These are phyloP conservation scores for Chrysosphaeria jannelii DNA, from an alignment of 2,329 filamentous ascomycete genomes.

Conservation along the genomic window DNA sequence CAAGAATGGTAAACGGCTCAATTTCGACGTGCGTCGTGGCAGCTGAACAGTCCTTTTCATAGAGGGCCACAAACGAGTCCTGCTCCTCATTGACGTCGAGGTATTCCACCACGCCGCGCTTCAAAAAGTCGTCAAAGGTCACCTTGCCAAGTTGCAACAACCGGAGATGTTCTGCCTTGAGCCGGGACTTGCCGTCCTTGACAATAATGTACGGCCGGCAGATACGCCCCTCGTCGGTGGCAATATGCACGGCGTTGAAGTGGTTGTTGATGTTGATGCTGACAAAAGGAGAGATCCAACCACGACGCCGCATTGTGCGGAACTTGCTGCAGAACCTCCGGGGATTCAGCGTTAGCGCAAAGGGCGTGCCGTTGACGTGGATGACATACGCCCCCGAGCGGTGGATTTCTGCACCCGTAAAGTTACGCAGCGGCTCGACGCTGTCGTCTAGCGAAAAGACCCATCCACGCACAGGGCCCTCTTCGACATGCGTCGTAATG, in stretches of 20 bases:
- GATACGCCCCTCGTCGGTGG: constrained; percentile 88
- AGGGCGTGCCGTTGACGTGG: constrained; percentile 83
- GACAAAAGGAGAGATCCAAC: constrained; percentile 83
- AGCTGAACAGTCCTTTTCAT: constrained; percentile 55
- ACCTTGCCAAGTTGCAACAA: constrained; percentile 57
- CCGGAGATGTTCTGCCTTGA: constrained; percentile 50
- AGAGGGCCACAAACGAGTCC: constrained; percentile 73
- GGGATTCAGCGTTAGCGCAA: constrained; percentile 60
- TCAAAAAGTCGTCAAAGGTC: constrained; percentile 83
- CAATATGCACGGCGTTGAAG: constrained; percentile 74
- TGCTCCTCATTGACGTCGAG: constrained; percentile 97
- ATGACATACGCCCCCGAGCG: constrained; percentile 61
- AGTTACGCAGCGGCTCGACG: constrained; percentile 41
- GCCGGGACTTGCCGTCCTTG: constrained; percentile 56
- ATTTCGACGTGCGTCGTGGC: constrained; percentile 88
- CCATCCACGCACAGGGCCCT: constrained; percentile 63
- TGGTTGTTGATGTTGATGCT: constrained; percentile 91
- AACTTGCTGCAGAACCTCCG: constrained; percentile 69
- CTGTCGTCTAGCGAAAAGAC: constrained; percentile 69
- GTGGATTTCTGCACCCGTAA: constrained; percentile 60
- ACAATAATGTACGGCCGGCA: constrained; percentile 91
- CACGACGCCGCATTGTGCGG: constrained; percentile 60
- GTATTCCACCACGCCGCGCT: constrained; percentile 75
- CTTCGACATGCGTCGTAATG: constrained; percentile 88
- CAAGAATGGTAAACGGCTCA: constrained; percentile 87